Base-by-base conservation (phyloP, 306 rosid species). In the Fragaria ananassa region DNA sequence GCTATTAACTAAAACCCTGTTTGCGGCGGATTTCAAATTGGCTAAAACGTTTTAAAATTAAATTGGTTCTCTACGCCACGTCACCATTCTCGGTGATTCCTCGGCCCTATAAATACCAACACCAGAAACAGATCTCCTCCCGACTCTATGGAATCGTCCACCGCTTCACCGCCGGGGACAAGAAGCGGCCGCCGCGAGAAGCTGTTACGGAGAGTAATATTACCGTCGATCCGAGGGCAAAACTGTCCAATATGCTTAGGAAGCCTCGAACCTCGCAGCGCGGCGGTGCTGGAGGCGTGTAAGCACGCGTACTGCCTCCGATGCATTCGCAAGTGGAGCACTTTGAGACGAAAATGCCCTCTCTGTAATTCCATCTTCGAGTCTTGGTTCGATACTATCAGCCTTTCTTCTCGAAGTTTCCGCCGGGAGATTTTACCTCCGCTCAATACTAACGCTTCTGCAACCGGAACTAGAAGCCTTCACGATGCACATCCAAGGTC, bases 241-340 rank as follows among this genome's bases (percentile, higher is more conserved):
- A 56, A 76, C n/a, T 88, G 83, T 81, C 82, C 89, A 25, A 84
- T 88, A 25, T 88, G 91, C 80, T 69, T 84, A 18, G 74, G 46
- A 56, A 37, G 79, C 63, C 77, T 87, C 15, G 77, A 84, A 70
- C 34, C 49, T 45, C 75, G 74, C 14, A 73, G 76, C 44, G 85
- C 85, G 53, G 94, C 84, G 49, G 86, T 87, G 68, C 87, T 84
- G 5, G 34, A 65, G 2, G 56, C 31, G 39, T 90, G 94, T 70
- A 39, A 58, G 37, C 91, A 87, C 83, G 89, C 91, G 0, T 86
- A 81, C 76, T 87, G 91, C 83, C 57, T 72, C 29, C 37, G 29
- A 34, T 87, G 91, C 80, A 89, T 89, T 49, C 83, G 86, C 46
- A 83, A 74, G 42, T 87, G 94, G 94, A 89, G 91, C 79, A 34